Conservation (phyloP, 371 early-diverging fungal species). For the Actinomortierella ambigua region DNA sequence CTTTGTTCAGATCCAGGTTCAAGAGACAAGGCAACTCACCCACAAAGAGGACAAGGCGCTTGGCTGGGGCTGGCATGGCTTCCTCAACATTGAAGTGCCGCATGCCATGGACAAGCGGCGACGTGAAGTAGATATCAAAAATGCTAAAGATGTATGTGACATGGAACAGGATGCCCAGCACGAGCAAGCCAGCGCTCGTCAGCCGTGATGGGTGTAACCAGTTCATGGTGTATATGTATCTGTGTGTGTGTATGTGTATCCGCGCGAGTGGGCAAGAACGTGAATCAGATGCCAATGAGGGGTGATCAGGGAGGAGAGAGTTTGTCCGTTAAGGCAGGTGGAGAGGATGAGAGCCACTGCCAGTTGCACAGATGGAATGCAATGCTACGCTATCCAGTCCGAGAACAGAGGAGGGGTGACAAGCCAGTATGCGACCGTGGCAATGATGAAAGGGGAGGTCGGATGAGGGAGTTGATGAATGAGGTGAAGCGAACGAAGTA, state of each 20-base stretch:
- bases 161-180: constrained; percentile 91
- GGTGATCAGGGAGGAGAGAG: no score
- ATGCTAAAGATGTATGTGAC: constrained; percentile 87
- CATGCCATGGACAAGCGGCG: constrained; percentile 98
- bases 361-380: neutral
- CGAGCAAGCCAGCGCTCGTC: constrained; percentile 59
- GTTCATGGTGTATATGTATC: constrained; percentile 17
- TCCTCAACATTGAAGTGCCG: constrained; percentile 68
- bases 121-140: constrained; percentile 97
- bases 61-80: constrained; percentile 81
- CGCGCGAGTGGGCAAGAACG: no score
- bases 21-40: constrained; percentile 52
- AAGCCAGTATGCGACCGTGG: neutral
- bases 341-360: no score
- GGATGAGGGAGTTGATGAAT: neutral
- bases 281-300: no score
- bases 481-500: neutral
- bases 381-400: neutral
- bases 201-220: constrained; percentile 42
- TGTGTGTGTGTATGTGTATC: neutral
- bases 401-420: neutral
- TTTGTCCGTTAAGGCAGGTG: no score
- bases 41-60: constrained; percentile 88
- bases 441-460: neutral
- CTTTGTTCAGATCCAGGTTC: no score